Evolutionary conservation across 2,329 filamentous ascomycete species (phyloP).

Genomic region (Paracoccidioides brasiliensis): DNA sequence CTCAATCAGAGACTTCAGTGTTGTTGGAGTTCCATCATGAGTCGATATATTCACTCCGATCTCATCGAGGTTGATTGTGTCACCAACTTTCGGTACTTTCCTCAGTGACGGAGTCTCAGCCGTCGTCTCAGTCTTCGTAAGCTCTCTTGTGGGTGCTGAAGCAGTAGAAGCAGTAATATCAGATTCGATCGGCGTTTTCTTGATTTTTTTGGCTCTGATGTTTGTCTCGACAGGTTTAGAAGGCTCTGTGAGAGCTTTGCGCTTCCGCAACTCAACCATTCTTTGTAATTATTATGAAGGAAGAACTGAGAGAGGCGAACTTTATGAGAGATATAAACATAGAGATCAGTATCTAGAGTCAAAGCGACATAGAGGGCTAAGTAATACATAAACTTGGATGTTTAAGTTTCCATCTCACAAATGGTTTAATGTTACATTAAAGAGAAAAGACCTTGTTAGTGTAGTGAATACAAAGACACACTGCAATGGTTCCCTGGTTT

Average conservation of each 20-base stretch:
- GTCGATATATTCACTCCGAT: conserved; percentile 65
- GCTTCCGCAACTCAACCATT: conserved; percentile 49
- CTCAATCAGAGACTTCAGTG: conserved; percentile 65
- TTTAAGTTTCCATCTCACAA: too few relatives aligned
- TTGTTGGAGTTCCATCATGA: conserved; percentile 69
- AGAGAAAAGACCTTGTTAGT: too few relatives aligned
- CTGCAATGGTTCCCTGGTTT: too few relatives aligned
- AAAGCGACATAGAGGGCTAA: too few relatives aligned
- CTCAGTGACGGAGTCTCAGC: conserved; percentile 8
- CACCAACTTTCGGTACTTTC: conserved; percentile 22
- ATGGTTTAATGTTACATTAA: too few relatives aligned
- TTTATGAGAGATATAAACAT: background rate
- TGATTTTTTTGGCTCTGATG: conserved; percentile 31
- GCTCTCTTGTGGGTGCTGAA: conserved; percentile 18
- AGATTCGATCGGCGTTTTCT: conserved; percentile 1
- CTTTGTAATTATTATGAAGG: background rate
- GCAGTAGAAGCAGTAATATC: background rate
- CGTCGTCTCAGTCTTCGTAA: conserved; percentile 13
- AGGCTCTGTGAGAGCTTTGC: conserved; percentile 40
- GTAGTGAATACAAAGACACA: too few relatives aligned
- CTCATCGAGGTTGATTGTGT: conserved; percentile 39
- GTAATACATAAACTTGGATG: too few relatives aligned
- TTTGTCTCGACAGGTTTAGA: conserved; percentile 37
- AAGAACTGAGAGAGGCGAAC: background rate
- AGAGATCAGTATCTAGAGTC: too few relatives aligned